These are phyloP conservation scores for Verbena officinalis DNA, from an alignment of 257 asterid genomes.

Conservation along the genomic window DNA sequence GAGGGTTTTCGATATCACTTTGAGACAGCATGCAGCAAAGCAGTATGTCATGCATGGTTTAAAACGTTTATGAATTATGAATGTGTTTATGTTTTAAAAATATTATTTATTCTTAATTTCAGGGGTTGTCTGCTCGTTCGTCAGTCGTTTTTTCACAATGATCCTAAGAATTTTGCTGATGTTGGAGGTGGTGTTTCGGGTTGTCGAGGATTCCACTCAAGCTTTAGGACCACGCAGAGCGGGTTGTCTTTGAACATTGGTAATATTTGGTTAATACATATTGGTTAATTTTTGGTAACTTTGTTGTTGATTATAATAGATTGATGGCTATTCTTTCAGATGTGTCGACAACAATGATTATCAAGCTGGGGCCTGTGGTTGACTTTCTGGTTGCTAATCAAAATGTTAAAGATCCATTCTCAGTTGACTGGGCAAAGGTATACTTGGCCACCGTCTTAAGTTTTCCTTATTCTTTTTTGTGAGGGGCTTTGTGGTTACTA, in stretches of 20 bases:
- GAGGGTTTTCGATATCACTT: conserved; percentile 76
- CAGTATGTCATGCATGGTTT: conserved; percentile 53
- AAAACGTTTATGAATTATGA: background rate
- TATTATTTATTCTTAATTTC: conserved; percentile 20
- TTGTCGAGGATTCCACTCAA: conserved; percentile 87
- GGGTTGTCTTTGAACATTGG: conserved; percentile 90
- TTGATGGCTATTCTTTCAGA: conserved; percentile 41
- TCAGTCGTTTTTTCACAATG: conserved; percentile 79
- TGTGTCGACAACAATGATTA: conserved; percentile 81
- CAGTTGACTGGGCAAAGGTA: conserved; percentile 83
- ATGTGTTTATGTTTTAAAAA: background rate
- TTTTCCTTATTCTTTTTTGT: conserved; percentile 5
- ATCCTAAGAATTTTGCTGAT: conserved; percentile 64
- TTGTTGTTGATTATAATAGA: conserved; percentile 7
- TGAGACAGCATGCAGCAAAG: conserved; percentile 93
- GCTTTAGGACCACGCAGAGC: conserved; percentile 81
- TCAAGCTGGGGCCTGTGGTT: conserved; percentile 78
- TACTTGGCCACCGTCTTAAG: background rate
- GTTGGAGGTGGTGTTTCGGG: conserved; percentile 94
- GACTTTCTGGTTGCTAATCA: conserved; percentile 76
- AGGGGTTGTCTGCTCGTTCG: conserved; percentile 91
- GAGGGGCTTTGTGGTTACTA: conserved; percentile 1
- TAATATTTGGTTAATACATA: conserved; percentile 20
- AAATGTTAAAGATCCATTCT: conserved; percentile 68
- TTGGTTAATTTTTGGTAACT: background rate